Base-by-base conservation (phyloP, 441 rosid genomes). In the Biscutella laevigata region DNA sequence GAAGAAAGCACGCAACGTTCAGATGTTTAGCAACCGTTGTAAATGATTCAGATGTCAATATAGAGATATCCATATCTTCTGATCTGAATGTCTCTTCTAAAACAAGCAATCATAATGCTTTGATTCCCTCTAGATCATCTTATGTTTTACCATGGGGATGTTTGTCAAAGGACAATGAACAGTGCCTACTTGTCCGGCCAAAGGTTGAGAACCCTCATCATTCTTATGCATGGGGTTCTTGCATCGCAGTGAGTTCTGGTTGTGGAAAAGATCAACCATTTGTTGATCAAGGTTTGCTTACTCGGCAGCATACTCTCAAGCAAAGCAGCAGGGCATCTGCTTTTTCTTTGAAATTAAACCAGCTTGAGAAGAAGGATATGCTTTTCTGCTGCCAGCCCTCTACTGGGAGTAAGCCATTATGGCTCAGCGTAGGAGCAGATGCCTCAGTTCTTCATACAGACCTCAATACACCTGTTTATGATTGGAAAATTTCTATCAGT, bases 351-450 rank as follows among this genome's bases (percentile, higher is more conserved):
- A 79, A 69, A 72, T 66, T 94, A 74, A 81, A 77, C 71, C 84
- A 74, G 74, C 87, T 94, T 29, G 96, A 94, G 78, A 87, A 89
- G 82, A 94, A 89, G 69, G 99, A 94, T 81, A 69, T 83, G 71
- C 83, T 94, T 50, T 67, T 84, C 64, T 74, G 67, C 57, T 87
- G 91, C 67, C 73, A 46, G 60, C 72, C 90, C 46, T 58, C 74
- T 57, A 41, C 68, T 57, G 86, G 80, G 66, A 80, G 75, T 62
- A 79, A 80, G 69, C 80, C 76, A 38, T 68, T 84, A 61, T 94
- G 99, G 99, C 83, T 94, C 57, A 87, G 95, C 60, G 62, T 83
- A 30, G 83, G 96, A 58, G 75, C 89, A 57, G 97, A 94, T 68
- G 99, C 99, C 7, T 72, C 88, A 4, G 77, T 86, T 66, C 99